These are phyloP conservation scores for Colletotrichum euphorbiae DNA, from an alignment of 2,329 filamentous ascomycete species.

Conservation along the genomic window DNA sequence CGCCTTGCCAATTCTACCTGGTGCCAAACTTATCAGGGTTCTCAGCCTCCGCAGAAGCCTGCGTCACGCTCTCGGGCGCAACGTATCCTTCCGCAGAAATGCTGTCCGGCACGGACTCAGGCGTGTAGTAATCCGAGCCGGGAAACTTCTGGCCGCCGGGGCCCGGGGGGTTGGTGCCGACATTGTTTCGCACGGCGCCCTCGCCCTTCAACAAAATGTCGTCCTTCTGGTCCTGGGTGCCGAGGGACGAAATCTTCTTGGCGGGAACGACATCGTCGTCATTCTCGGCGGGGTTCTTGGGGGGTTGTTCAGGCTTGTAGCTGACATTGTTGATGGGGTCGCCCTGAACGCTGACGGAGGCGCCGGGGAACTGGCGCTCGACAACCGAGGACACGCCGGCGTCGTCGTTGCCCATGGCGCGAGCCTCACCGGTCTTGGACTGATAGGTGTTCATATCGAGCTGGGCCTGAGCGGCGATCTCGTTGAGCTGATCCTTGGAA, in stretches of 20 bases:
- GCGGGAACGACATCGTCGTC: conserved; percentile 51
- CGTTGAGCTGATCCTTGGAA: conserved; percentile 51
- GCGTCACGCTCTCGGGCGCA: conserved; percentile 54
- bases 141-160: conserved; percentile 54
- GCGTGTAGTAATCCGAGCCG: conserved; percentile 54
- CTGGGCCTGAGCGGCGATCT: conserved; percentile 60
- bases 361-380: conserved; percentile 57
- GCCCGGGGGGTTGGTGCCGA: conserved; percentile 50
- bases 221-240: conserved; percentile 28
- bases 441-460: conserved; percentile 61
- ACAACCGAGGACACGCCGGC: conserved; percentile 54
- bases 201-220: conserved; percentile 46
- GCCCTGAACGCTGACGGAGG: conserved; percentile 53
- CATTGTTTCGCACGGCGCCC: conserved; percentile 52
- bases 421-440: conserved; percentile 59
- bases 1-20: background rate
- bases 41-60: conserved; percentile 49
- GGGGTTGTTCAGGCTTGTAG: conserved; percentile 53
- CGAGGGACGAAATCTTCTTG: conserved; percentile 32
- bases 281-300: conserved; percentile 49
- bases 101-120: conserved; percentile 56
- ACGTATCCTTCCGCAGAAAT: conserved; percentile 50
- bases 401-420: conserved; percentile 53
- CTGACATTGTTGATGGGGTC: conserved; percentile 59
- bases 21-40: conserved; percentile 16